Base-by-base conservation (phyloP, 148 eudicot species). In the Amaranthus hypochondriacus region DNA sequence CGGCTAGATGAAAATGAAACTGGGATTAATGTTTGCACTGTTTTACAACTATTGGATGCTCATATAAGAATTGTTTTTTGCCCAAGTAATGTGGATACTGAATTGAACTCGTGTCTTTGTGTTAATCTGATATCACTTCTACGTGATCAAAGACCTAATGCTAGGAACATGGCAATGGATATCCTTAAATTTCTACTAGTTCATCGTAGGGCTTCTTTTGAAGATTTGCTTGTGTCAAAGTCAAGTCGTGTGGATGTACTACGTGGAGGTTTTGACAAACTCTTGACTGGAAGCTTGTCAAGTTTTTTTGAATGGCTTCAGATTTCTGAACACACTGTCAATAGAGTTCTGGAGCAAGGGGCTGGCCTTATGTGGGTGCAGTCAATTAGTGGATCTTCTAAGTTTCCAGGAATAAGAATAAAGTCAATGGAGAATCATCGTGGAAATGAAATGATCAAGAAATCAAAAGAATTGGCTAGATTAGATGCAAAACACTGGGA, bases 311-410 rank as follows among this genome's bases (percentile, higher is more conserved):
- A 96, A 77, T 96, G 99, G 99, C 78, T 92, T 79, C 81, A 83
- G 69, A 79, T 76, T 68, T 92, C 97, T 78, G 90, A 90, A 70
- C 87, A 85, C 70, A 81, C 65, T 78, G 87, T 96, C 66, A 90
- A 85, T 81, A 87, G 86, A 77, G 96, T 89, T 74, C 77, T 96
- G 86, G 99, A 96, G 86, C 93, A 85, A 77, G 87, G 94, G 71
- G 97, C 97, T 82, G 89, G 92, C 70, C 87, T 92, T 70, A 92
- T 92, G 97, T 96, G 99, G 99, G 89, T 86, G 61, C 99, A 96
- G 83, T 96, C 83, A 68, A 90, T 96, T 85, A 79, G 86, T 6
- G 96, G 97, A 56, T 83, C 99, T 56, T 76, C 89, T 18, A 96
- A 96, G 85, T 96, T 96, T 82, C 99, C 99, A 48, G 96, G 97